Evolutionary conservation across 2,329 filamentous ascomycete species (phyloP).

Genomic region (Fusarium sp.): DNA sequence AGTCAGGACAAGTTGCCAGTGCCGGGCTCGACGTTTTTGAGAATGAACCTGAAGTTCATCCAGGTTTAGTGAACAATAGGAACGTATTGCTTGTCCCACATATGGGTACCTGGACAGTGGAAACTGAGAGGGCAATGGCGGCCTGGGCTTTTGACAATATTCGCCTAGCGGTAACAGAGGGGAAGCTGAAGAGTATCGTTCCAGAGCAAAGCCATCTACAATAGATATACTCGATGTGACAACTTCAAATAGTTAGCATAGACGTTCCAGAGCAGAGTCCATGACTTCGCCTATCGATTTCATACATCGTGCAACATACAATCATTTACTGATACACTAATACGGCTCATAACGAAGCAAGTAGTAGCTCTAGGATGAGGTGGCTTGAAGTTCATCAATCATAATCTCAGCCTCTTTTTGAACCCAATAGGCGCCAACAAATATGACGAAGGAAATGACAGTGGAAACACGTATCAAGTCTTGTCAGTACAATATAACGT

Average conservation of each 20-base stretch:
- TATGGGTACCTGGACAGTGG: slow-evolving; percentile 85
- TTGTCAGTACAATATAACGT: background rate
- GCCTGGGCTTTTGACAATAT: slow-evolving; percentile 80
- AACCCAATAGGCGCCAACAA: background rate
- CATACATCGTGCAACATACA: background rate
- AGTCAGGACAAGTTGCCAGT: slow-evolving; percentile 75
- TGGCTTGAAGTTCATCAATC: background rate
- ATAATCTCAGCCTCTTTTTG: background rate
- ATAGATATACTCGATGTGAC: background rate
- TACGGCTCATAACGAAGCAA: background rate
- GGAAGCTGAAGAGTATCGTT: slow-evolving; percentile 75
- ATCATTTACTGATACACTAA: background rate
- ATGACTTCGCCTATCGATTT: too few relatives aligned
- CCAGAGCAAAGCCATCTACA: slow-evolving; percentile 69
- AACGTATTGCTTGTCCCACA: slow-evolving; percentile 82
- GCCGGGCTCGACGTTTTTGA: slow-evolving; percentile 86
- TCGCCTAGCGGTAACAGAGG: slow-evolving; percentile 68
- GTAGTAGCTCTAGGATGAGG: background rate
- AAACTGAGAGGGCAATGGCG: slow-evolving; percentile 76
- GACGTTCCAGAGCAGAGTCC: background rate
- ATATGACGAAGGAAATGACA: too few relatives aligned
- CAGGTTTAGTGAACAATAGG: slow-evolving; percentile 75
- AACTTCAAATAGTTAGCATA: background rate
- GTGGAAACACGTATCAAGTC: background rate
- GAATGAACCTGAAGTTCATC: slow-evolving; percentile 81